A percentile compares a stretch with the other conserved stretches of the same genome.
phyloP scores from a whole-genome alignment of 768 basidiomycete genomes.

The Agrocybe praecox region DNA sequence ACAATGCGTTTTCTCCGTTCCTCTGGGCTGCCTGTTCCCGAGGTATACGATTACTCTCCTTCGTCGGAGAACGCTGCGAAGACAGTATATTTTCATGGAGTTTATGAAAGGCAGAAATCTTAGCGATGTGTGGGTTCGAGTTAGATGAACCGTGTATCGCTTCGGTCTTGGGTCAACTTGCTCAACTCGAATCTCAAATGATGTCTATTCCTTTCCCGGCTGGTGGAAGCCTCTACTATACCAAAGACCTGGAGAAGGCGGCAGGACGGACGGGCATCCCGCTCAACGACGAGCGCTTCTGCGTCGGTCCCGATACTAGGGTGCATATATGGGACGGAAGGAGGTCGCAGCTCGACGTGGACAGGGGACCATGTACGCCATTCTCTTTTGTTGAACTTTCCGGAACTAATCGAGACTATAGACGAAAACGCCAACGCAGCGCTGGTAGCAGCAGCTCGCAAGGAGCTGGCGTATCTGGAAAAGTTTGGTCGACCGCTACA shows the following conservation, averaged over 20 bases:
- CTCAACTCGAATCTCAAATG: constrained; percentile 47
- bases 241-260: constrained; percentile 44
- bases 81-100: constrained; percentile 50
- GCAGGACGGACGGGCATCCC: constrained; percentile 32
- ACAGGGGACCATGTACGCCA: constrained; percentile 54
- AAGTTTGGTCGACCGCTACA: constrained; percentile 50
- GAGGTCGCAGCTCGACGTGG: constrained; percentile 48
- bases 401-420: constrained; percentile 36
- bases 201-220: constrained; percentile 51
- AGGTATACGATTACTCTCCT: constrained; percentile 46
- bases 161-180: constrained; percentile 46
- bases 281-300: constrained; percentile 42
- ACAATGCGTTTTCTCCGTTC: constrained; percentile 44
- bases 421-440: constrained; percentile 46
- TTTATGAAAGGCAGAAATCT: constrained; percentile 41
- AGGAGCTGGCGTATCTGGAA: constrained; percentile 50
- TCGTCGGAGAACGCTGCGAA: constrained; percentile 38
- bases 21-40: constrained; percentile 39
- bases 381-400: constrained; percentile 21
- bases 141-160: constrained; percentile 38
- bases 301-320: constrained; percentile 46
- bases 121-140: constrained; percentile 40
- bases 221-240: constrained; percentile 53
- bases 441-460: constrained; percentile 42
- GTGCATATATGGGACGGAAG: constrained; percentile 51